These are phyloP conservation scores for Beta macrorhiza DNA, from an alignment of 179 eudicot species.

Conservation along the genomic window DNA sequence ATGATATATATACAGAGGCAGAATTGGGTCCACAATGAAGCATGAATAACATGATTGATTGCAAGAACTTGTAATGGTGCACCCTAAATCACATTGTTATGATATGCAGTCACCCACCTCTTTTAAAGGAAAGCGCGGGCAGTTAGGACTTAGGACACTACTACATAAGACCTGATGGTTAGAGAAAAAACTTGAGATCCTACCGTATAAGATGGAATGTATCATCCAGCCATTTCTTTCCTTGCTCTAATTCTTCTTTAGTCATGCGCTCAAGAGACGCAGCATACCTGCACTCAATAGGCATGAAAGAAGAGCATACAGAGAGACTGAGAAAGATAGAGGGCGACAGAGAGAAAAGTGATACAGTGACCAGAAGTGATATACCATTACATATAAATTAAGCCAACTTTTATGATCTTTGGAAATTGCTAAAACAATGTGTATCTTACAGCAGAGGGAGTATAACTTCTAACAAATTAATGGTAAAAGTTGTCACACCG, in stretches of 20 bases:
- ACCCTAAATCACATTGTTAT: too few species aligned
- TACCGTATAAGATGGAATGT: conserved; percentile 87
- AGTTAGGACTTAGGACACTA: neutral
- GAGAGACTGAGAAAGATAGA: neutral
- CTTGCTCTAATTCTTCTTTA: conserved; percentile 67
- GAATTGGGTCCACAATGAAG: neutral
- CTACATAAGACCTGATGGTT: conserved; percentile 2
- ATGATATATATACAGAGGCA: neutral
- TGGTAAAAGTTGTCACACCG: too few species aligned
- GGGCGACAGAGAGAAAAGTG: neutral
- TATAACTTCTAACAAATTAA: too few species aligned
- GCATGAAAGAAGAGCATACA: neutral
- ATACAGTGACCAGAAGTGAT: neutral
- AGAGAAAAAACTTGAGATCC: conserved; percentile 14
- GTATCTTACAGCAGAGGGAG: too few species aligned
- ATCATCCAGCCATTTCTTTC: conserved; percentile 77
- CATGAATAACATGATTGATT: too few species aligned
- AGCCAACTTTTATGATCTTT: neutral
- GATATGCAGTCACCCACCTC: neutral
- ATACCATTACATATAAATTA: too few species aligned
- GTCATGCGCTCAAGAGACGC: conserved; percentile 61
- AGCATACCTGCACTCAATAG: conserved; percentile 53
- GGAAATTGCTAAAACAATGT: too few species aligned
- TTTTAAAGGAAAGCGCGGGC: neutral
- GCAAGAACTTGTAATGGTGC: too few species aligned